Evolutionary conservation across 2,329 filamentous ascomycete species (phyloP).

Genomic region (Neocatenulostroma microsporum): DNA sequence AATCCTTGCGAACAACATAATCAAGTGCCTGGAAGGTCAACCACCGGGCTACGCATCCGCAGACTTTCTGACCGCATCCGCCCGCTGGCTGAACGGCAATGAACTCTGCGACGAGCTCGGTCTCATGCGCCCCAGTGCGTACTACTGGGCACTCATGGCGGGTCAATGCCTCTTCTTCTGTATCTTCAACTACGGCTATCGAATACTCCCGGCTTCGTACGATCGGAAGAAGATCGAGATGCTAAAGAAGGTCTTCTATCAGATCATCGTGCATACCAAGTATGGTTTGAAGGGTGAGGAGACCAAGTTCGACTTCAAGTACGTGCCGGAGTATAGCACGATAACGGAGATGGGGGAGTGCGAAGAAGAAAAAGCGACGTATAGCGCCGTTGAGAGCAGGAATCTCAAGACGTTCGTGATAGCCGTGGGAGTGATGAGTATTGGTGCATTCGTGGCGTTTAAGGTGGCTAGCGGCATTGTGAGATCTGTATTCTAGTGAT

Average conservation of each 20-base stretch:
- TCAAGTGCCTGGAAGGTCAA: slow-evolving; percentile 57
- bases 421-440: slow-evolving; percentile 21
- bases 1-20: slow-evolving; percentile 66
- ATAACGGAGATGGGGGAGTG: slow-evolving; percentile 42
- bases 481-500: slow-evolving; percentile 12
- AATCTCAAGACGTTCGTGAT: slow-evolving; percentile 42
- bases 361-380: slow-evolving; percentile 31
- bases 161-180: slow-evolving; percentile 62
- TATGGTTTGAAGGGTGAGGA: slow-evolving; percentile 55
- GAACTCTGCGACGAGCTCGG: slow-evolving; percentile 54
- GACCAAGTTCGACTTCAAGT: slow-evolving; percentile 63
- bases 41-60: slow-evolving; percentile 59
- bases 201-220: slow-evolving; percentile 40
- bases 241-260: slow-evolving; percentile 49
- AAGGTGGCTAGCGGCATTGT: slow-evolving; percentile 16
- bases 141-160: slow-evolving; percentile 53
- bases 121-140: slow-evolving; percentile 49
- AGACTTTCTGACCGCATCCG: slow-evolving; percentile 60
- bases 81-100: slow-evolving; percentile 62
- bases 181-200: slow-evolving; percentile 45
- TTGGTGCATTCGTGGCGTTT: slow-evolving; percentile 17
- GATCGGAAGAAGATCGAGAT: slow-evolving; percentile 47
- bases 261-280: slow-evolving; percentile 55
- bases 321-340: slow-evolving; percentile 51
- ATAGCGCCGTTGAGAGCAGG: slow-evolving; percentile 38